A percentile compares a stretch with the other conserved stretches of the same genome.
These are phyloP conservation scores for Thermothielavioides terrestris DNA, from an alignment of 495 filamentous ascomycete genomes.

Conservation along the genomic window DNA sequence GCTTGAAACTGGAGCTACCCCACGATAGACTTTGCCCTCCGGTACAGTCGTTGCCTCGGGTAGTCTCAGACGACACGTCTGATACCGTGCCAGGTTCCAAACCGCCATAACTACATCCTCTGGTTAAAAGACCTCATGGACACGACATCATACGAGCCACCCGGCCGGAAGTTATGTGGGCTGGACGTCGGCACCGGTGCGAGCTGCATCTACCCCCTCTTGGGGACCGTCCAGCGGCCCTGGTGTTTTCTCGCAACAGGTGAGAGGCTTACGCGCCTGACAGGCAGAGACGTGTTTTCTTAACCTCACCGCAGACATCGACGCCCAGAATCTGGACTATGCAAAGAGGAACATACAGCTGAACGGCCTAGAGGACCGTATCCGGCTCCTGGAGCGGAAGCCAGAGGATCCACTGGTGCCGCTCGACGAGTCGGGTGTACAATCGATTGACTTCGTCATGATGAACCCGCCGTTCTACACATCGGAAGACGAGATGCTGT, in stretches of 20 bases:
- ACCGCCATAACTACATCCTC: slow-evolving; percentile 79
- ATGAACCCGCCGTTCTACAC: slow-evolving; percentile 92
- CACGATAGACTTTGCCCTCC: slow-evolving; percentile 83
- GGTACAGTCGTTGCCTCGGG: slow-evolving; percentile 40
- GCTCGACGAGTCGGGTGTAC: slow-evolving; percentile 43
- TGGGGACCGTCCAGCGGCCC: slow-evolving; percentile 60
- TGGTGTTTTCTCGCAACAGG: slow-evolving; percentile 73
- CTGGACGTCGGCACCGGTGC: slow-evolving; percentile 90
- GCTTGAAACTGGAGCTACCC: slow-evolving; percentile 59
- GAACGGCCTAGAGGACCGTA: slow-evolving; percentile 58
- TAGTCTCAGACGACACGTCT: not conserved
- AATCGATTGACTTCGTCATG: slow-evolving; percentile 76
- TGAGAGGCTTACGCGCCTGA: slow-evolving; percentile 16
- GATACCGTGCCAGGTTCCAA: slow-evolving; percentile 49
- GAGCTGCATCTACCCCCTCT: slow-evolving; percentile 81
- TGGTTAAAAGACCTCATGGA: slow-evolving; percentile 86
- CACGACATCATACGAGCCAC: slow-evolving; percentile 52
- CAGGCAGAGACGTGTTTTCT: slow-evolving; percentile 5
- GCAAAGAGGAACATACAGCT: slow-evolving; percentile 53
- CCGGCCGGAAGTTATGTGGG: slow-evolving; percentile 50
- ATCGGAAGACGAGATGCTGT: slow-evolving; percentile 58
- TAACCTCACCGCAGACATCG: slow-evolving; percentile 53
- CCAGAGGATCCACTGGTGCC: slow-evolving; percentile 52
- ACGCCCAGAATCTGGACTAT: slow-evolving; percentile 56
- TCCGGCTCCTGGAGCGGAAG: slow-evolving; percentile 51